phyloP scores from a whole-genome alignment of 2,329 filamentous ascomycete species.

The Aureobasidium uvarum region DNA sequence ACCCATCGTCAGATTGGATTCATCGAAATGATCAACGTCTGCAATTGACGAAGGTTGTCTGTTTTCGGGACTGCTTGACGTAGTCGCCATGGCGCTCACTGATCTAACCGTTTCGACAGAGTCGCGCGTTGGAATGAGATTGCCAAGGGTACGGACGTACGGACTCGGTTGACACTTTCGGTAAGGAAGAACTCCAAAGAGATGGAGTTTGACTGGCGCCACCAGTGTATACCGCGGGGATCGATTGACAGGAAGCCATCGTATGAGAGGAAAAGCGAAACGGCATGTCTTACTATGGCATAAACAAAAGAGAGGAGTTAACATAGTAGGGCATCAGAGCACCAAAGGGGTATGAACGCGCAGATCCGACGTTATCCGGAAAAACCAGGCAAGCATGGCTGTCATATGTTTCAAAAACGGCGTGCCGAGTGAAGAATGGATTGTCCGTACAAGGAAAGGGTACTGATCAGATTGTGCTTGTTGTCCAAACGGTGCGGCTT shows the following conservation, averaged over 20 bases:
- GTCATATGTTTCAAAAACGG: constrained; percentile 24
- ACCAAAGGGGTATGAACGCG: neutral
- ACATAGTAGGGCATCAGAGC: neutral
- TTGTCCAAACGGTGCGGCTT: constrained; percentile 5
- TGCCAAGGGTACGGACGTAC: constrained; percentile 10
- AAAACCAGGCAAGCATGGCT: neutral
- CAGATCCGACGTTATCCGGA: constrained; percentile 5
- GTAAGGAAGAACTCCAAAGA: neutral
- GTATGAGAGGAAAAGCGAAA: neutral
- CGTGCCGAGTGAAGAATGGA: neutral
- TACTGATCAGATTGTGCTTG: neutral
- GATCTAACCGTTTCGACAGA: neutral
- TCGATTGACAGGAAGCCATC: neutral
- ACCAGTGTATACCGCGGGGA: constrained; percentile 8
- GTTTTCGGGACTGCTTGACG: constrained; percentile 1
- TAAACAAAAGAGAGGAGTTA: neutral
- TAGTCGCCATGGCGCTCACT: neutral
- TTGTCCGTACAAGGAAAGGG: neutral
- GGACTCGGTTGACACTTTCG: neutral
- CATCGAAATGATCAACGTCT: constrained; percentile 20
- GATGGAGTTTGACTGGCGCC: neutral
- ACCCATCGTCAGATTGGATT: neutral
- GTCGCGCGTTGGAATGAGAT: neutral
- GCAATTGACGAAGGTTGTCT: neutral
- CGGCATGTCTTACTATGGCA: constrained; percentile 1